Percentiles rank a stretch among this genome's conserved stretches.
These are phyloP conservation scores for Aaosphaeria arxii DNA, from an alignment of 2,329 filamentous ascomycete species.

Conservation along the genomic window DNA sequence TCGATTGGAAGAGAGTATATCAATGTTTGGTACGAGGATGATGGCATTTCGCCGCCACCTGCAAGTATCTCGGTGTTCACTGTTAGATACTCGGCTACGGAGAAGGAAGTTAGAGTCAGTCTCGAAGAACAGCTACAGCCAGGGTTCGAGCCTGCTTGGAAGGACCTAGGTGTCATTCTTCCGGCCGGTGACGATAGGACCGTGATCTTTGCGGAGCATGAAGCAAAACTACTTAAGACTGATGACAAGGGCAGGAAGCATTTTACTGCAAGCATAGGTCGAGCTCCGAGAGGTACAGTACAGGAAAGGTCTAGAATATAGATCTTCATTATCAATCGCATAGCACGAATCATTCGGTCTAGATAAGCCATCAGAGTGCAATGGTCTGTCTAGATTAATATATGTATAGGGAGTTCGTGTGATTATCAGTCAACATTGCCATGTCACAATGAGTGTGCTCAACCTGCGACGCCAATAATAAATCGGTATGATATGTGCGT, in stretches of 20 bases:
- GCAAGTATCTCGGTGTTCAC: slow-evolving; percentile 26
- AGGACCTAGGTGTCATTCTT: slow-evolving; percentile 49
- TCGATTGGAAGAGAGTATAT: slow-evolving; percentile 36
- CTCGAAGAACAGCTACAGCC: slow-evolving; percentile 40
- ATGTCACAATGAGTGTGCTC: too few species aligned
- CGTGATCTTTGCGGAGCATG: slow-evolving; percentile 18
- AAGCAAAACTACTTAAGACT: neutral
- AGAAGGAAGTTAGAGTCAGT: slow-evolving; percentile 43
- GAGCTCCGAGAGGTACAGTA: too few species aligned
- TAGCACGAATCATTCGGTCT: too few species aligned
- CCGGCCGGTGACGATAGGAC: slow-evolving; percentile 48
- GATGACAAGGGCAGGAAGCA: slow-evolving; percentile 9
- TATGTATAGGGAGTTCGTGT: too few species aligned
- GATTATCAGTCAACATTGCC: too few species aligned
- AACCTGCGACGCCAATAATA: too few species aligned
- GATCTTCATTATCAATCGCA: too few species aligned
- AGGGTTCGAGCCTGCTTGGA: slow-evolving; percentile 50
- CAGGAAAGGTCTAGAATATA: too few species aligned
- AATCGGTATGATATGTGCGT: too few species aligned
- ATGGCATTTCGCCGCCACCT: slow-evolving; percentile 49
- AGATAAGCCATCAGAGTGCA: too few species aligned
- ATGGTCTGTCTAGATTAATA: too few species aligned
- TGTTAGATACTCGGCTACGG: slow-evolving; percentile 31
- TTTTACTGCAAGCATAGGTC: neutral
- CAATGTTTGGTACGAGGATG: slow-evolving; percentile 55